Base-by-base conservation (phyloP, 2,329 filamentous ascomycete species). In the Plectosphaerella cucumerina region DNA sequence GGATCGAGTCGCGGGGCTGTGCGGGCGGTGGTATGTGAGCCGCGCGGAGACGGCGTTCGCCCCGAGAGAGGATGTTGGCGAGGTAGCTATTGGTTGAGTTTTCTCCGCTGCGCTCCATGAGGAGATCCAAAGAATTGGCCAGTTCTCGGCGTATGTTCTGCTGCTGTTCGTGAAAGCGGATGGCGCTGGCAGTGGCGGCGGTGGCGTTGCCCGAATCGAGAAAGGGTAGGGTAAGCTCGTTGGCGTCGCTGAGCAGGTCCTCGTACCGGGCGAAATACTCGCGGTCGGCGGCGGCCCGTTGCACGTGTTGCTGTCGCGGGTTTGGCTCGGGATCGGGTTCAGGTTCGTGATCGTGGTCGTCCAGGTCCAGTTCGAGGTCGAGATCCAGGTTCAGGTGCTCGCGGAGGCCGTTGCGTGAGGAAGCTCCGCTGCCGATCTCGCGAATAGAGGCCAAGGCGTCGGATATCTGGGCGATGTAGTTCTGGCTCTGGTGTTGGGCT, bases 351-450 rank as follows among this genome's bases (percentile, higher is more conserved):
- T 75, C 75, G 44, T 69, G 69, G 57, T 72, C 66, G 51, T 73
- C 69, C 47, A 73, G 62, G 43, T 66, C 65, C n/a, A n/a, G n/a
- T n/a, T n/a, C n/a, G n/a, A n/a, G n/a, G n/a, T n/a, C n/a, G n/a
- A n/a, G n/a, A n/a, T n/a, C n/a, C 35, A 67, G 66, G 47, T 72
- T 66, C 8, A 71, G 57, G 41, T 73, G 68, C 15, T 70, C 68
- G 20, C 26, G 26, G 26, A 31, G 26, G 12, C 26, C 12, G 26
- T 11, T 31, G 26, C 9, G 9, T 8, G 26, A 31, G 26, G 26
- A 31, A 8, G 26, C 26, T 11, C 26, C 26, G 26, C 26, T 31
- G 9, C 26, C 26, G 26, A 31, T 45, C n/a, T 26, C 43, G 10
- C 31, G 12, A 14, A 45, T 17, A 52, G 39, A 21, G 46, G 35